Base-by-base conservation (phyloP, 2,329 filamentous ascomycete species). In the Penicillium aurantiogriseum region DNA sequence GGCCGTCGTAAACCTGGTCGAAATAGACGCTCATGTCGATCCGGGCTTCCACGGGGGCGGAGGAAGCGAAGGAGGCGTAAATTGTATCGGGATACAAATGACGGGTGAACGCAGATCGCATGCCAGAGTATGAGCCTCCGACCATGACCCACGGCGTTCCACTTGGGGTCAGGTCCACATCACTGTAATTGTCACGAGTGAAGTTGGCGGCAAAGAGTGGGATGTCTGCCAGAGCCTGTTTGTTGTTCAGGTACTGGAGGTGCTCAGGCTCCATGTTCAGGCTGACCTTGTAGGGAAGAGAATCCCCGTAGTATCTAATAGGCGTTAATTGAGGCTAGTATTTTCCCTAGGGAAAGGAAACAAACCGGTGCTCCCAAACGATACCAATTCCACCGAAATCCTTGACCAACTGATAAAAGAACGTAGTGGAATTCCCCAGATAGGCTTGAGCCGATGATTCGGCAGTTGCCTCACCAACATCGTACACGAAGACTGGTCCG, bases 11-110 rank as follows among this genome's bases (percentile, higher is more conserved):
- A 2, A 83, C 67, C 38, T 80, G 77, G 23, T 83, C 80, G 51
- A 74, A 83, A 63, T 82, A 83, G 23, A 75, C 68, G n/a, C 75
- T 76, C 76, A 82, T 80, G 56, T 83, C 74, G n/a, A 79, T 63
- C 5, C 68, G 71, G 3, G 80, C 80, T 62, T 84, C 69, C 0
- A 81, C 76, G 0, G 77, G 77, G 8, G 77, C 76, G 1, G 75
- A 78, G 0, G 76, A 76, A 2, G 76, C 69, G 59, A 63, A 78
- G 0, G 76, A 67, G 2, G 76, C 76, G 47, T 70, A 76, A 33
- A 78, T 73, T 5, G 70, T 76, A 2, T 77, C 72, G 2, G 76
- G 76, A 49, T 78, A 79, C 42, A 74, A 63, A 13, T 76, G 68
- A n/a, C 78, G 74, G 23, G 73, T 72, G 55, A 80, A 76, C 0